A percentile compares a stretch with the other conserved stretches of the same genome.
Evolutionary conservation across 2,329 filamentous ascomycete species (phyloP).

Genomic region (Aspergillus transmontanensis): DNA sequence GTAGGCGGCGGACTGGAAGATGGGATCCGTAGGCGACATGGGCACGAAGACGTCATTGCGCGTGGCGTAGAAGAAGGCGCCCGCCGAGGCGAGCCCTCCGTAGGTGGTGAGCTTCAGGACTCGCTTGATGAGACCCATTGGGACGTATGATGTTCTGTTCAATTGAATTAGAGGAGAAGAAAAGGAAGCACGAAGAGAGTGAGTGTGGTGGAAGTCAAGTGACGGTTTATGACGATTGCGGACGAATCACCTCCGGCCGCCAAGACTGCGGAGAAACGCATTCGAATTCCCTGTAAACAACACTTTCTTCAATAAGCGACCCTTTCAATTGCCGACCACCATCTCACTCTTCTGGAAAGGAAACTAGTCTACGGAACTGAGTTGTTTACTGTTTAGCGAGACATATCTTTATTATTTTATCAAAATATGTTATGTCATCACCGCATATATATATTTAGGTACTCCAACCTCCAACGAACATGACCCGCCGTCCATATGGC

Average conservation of each 20-base stretch:
- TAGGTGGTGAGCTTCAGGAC: slow-evolving; percentile 48
- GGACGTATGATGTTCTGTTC: slow-evolving; percentile 2
- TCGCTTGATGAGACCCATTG: slow-evolving; percentile 58
- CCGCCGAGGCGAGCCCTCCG: slow-evolving; percentile 53
- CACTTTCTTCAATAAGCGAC: neutral
- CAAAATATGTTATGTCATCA: no score
- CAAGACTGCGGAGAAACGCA: neutral
- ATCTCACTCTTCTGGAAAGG: no score
- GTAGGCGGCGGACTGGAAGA: slow-evolving; percentile 62
- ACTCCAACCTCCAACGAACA: no score
- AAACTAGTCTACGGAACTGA: neutral
- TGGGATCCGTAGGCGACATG: slow-evolving; percentile 61
- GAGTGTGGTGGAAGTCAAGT: neutral
- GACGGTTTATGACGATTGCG: neutral
- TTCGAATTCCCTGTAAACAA: neutral
- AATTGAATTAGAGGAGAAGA: neutral
- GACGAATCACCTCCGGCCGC: slow-evolving; percentile 2
- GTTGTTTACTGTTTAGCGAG: neutral
- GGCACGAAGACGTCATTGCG: slow-evolving; percentile 60
- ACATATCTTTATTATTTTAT: no score
- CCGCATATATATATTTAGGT: no score
- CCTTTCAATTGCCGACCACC: neutral
- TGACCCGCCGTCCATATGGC: no score
- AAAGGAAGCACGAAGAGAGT: slow-evolving; percentile 3
- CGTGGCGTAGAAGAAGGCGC: slow-evolving; percentile 57